These are phyloP conservation scores for Crinitomyces ghanaensis DNA, from an alignment of 805 yeast genomes.

Conservation along the genomic window DNA sequence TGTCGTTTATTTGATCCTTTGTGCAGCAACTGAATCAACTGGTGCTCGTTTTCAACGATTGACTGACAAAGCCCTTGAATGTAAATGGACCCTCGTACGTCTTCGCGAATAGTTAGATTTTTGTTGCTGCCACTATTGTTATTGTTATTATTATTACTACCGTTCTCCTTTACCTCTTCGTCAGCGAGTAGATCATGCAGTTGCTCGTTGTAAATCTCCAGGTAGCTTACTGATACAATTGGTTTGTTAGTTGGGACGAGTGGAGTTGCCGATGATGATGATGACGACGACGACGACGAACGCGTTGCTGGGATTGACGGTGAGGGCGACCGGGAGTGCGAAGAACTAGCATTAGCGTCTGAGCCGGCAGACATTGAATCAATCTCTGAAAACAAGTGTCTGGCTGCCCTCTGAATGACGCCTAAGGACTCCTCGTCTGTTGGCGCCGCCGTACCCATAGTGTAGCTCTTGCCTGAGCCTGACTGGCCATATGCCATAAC, in stretches of 20 bases:
- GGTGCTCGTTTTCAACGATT: constrained; percentile 31
- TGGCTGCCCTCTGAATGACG: constrained; percentile 38
- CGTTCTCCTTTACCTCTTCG: not conserved
- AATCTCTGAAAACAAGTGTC: constrained; percentile 8
- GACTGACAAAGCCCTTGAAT: constrained; percentile 47
- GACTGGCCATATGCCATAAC: constrained; percentile 26
- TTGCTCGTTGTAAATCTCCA: constrained; percentile 63
- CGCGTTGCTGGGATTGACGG: not conserved
- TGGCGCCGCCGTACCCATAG: constrained; percentile 30
- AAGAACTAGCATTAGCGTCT: not conserved
- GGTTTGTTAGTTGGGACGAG: not conserved
- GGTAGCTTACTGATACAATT: constrained; percentile 33
- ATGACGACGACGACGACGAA: not conserved
- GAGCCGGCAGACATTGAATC: not conserved
- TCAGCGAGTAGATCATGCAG: constrained; percentile 45
- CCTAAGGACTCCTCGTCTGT: constrained; percentile 39
- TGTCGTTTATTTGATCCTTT: constrained; percentile 44
- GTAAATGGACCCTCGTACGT: constrained; percentile 42
- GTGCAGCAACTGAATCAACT: constrained; percentile 32
- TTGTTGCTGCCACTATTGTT: not conserved
- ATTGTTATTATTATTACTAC: not conserved
- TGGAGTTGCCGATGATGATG: not conserved
- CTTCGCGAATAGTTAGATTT: constrained; percentile 40
- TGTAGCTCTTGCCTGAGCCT: constrained; percentile 28
- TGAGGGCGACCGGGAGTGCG: not conserved